These are phyloP conservation scores for Paxillus rubicundulus DNA, from an alignment of 768 basidiomycete genomes.

Conservation along the genomic window DNA sequence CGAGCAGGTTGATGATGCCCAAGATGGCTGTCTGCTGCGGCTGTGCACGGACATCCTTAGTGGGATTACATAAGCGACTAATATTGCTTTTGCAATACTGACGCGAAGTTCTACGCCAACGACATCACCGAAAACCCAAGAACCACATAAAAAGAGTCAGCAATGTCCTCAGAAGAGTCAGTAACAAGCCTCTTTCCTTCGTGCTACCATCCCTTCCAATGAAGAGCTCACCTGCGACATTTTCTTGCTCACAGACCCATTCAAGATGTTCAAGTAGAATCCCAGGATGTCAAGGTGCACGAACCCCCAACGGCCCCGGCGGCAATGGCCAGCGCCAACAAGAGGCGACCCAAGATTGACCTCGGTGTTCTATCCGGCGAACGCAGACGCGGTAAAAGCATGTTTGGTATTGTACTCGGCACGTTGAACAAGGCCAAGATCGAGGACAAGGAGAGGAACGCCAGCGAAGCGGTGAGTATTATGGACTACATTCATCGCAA, in stretches of 20 bases:
- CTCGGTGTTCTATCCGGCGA: conserved; percentile 54
- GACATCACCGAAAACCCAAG: neutral
- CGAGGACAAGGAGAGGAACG: conserved; percentile 80
- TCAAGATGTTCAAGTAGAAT: conserved; percentile 34
- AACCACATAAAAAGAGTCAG: conserved; percentile 20
- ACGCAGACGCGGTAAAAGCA: conserved; percentile 82
- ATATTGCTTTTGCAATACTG: too few species aligned
- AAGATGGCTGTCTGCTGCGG: too few species aligned
- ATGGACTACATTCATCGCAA: neutral
- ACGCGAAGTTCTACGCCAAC: too few species aligned
- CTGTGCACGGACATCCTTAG: conserved; percentile 23
- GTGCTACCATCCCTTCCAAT: neutral
- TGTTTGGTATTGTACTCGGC: conserved; percentile 81
- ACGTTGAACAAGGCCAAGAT: conserved; percentile 86
- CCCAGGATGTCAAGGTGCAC: conserved; percentile 34
- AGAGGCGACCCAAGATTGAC: conserved; percentile 75
- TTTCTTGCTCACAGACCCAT: conserved; percentile 18
- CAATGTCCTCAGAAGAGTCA: conserved; percentile 57
- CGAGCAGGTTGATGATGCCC: too few species aligned
- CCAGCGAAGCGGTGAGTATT: conserved; percentile 72
- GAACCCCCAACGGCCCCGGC: conserved; percentile 45
- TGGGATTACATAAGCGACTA: conserved; percentile 18
- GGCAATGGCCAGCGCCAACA: conserved; percentile 42
- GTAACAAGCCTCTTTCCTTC: conserved; percentile 13
- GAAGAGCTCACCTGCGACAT: neutral